These are phyloP conservation scores for Eucalyptus pumila DNA, from an alignment of 345 rosid species.

Conservation along the genomic window DNA sequence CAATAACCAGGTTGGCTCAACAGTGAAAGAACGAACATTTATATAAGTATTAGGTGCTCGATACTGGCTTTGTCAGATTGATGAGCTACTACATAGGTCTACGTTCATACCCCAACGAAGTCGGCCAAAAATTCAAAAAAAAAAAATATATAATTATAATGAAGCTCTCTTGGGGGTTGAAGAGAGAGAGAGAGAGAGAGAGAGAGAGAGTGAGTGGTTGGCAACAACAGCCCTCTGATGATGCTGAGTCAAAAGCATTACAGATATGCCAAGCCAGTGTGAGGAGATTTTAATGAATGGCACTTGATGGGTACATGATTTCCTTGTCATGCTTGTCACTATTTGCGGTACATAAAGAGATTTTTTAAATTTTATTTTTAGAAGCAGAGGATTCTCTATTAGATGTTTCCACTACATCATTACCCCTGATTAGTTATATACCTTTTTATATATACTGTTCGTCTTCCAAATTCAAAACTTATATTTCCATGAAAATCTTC, in stretches of 20 bases:
- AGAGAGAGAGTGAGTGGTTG: not conserved
- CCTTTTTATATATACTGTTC: not conserved
- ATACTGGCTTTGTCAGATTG: not conserved
- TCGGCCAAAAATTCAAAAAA: not conserved
- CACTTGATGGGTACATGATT: not conserved
- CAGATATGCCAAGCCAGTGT: not conserved
- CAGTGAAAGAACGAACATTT: not conserved
- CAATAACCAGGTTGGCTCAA: not conserved
- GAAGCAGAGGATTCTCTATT: not conserved
- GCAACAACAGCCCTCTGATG: not conserved
- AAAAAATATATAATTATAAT: not conserved
- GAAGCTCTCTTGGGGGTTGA: not conserved
- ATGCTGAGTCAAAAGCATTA: not conserved
- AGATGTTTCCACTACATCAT: not conserved
- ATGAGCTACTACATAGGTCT: not conserved
- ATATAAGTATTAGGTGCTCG: not conserved
- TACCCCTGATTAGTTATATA: not conserved
- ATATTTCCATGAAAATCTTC: not conserved
- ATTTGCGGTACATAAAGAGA: not conserved
- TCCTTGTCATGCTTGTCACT: not conserved
- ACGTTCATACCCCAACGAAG: not conserved
- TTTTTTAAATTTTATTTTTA: not conserved
- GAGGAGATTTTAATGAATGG: not conserved
- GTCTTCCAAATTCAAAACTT: not conserved
- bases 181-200: not conserved